Base-by-base conservation (phyloP, 148 eudicot genomes). In the Camellia granthamiana region DNA sequence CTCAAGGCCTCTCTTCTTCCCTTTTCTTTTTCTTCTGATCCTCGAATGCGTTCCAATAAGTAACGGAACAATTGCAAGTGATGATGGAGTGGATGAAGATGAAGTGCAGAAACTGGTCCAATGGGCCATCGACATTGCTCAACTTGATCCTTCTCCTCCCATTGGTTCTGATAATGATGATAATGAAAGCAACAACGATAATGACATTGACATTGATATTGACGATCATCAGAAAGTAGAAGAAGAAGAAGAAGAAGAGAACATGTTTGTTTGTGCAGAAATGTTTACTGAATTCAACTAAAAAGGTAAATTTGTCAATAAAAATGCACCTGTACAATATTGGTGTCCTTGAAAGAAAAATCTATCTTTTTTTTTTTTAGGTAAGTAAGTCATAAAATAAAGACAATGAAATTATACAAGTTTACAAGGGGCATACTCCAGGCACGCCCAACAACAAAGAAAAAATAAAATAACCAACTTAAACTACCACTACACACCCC, bases 51-150 rank as follows among this genome's bases (percentile, higher is more conserved):
- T 71, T 38, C 38, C 56, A 16, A 46, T 18, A 18, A 66, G 11
- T 75, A 76, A 43, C 41, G 1, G 18, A 23, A 23, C 30, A 23
- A 23, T 23, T 23, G 30, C 43, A 54, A 79, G 42, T 69, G 79
- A 62, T 74, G 82, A 66, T 21, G 83, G 80, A 6, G 90, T 70
- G 3, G 84, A 79, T 0, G 88, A 82, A 23, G 30, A 89, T 80
- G 97, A 91, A 72, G 95, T 91, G 71, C 91, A 91, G 75, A 89
- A 89, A 90, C 78, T 93, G 85, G 89, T 93, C 19, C 85, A 80
- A 71, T 93, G 97, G 97, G 97, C 97, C 51, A 87, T 85, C 79
- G 97, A 93, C 83, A 91, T 93, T 58, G 97, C 95, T 67, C 90
- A 91, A 23, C 95, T 93, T 55, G 95, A 93, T 78, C 97, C 92